Base-by-base conservation (phyloP, 768 basidiomycete genomes). In the Dioszegia aurantiaca region DNA sequence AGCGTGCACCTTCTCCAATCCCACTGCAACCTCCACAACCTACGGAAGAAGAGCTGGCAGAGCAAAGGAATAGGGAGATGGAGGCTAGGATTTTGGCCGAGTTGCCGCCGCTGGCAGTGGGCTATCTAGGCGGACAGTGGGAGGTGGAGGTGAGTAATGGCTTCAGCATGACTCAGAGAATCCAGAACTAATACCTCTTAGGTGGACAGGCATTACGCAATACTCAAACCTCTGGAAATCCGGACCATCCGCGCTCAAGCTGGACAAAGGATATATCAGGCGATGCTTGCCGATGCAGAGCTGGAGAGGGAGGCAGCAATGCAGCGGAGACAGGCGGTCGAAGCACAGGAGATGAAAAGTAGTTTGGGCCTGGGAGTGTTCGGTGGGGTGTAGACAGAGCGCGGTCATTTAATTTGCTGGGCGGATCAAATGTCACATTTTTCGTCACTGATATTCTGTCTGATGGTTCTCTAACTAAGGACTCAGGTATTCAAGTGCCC, bases 281-380 rank as follows among this genome's bases (percentile, higher is more conserved):
- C 64, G 30, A 39, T 65, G 1, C 39, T 72, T 14, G 61, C 65
- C 10, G 70, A 72, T 56, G 70, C 68, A 3, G 70, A 72, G 54
- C 62, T 65, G 19, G 70, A 72, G 42, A 33, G 70, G 8, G 23
- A 63, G 17, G 61, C 65, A 4, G 70, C 70, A 9, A 45, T 37
- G 19, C 67, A 72, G 36, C 48, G 70, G 43, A 61, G 68, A 44
- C 59, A 59, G 51, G 61, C 65, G 1, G 57, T 54, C 17, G 68
- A 72, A 28, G 49, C 41, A 19, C 65, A 69, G 31, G 44, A 59
- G 31, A 46, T 62, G 56, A 52, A 37, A 14, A 57, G 58, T 8
- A 58, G 44, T 42, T 27, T 65, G 17, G 64, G 63, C 1, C 36
- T 58, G 31, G 64, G 68, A 1, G 45, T 63, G 17, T 27, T 49